Conservation (phyloP, 2,329 filamentous ascomycete genomes). For the Drechslera avenae region DNA sequence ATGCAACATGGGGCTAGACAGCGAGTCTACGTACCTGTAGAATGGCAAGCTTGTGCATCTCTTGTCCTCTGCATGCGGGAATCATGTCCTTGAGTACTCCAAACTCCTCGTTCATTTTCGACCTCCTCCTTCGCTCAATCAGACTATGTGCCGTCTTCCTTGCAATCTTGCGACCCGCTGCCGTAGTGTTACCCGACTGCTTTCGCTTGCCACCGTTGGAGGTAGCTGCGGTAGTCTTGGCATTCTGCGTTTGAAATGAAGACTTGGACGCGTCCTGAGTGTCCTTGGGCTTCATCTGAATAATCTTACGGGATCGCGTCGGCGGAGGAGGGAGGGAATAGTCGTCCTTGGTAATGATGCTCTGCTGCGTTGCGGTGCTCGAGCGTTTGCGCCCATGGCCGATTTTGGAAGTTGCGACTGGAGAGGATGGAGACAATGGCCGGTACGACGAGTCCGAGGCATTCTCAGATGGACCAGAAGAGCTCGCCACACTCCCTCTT, state of each 20-base stretch:
- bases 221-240: slow-evolving; percentile 28
- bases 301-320: slow-evolving; percentile 91
- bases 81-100: slow-evolving; percentile 92
- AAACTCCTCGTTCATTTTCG: slow-evolving; percentile 99
- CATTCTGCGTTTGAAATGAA: slow-evolving; percentile 23
- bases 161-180: slow-evolving; percentile 90
- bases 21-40: slow-evolving; percentile 69
- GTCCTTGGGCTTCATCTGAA: slow-evolving; percentile 84
- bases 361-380: slow-evolving; percentile 32
- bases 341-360: slow-evolving; percentile 60
- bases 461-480: slow-evolving; percentile 54
- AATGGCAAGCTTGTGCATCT: slow-evolving; percentile 98
- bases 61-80: slow-evolving; percentile 86
- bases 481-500: slow-evolving; percentile 52
- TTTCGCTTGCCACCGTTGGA: slow-evolving; percentile 69
- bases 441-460: slow-evolving; percentile 60
- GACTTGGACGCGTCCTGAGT: slow-evolving; percentile 30
- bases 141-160: slow-evolving; percentile 95
- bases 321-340: slow-evolving; percentile 91
- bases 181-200: slow-evolving; percentile 70
- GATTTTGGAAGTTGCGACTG: slow-evolving; percentile 39
- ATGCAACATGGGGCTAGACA: not conserved
- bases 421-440: slow-evolving; percentile 51
- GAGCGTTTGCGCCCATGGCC: slow-evolving; percentile 40
- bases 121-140: slow-evolving; percentile 85